Percentiles rank a stretch among this genome's conserved stretches.
phyloP scores from a whole-genome alignment of 768 basidiomycete species.

The Termitomyces bulborhizus region DNA sequence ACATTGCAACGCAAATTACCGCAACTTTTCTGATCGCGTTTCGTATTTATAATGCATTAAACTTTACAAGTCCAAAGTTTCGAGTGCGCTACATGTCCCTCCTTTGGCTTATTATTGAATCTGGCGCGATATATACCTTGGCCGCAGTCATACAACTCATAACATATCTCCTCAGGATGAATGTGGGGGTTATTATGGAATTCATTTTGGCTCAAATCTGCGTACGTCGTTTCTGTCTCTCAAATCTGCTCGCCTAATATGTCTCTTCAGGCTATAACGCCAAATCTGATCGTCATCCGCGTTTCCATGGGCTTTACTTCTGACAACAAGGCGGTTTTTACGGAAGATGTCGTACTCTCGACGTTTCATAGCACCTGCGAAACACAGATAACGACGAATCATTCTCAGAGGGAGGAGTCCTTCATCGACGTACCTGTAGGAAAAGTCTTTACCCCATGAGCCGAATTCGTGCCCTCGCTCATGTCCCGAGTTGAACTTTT shows the following conservation, averaged over 20 bases:
- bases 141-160: slow-evolving; percentile 20
- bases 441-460: neutral
- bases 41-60: slow-evolving; percentile 18
- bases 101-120: slow-evolving; percentile 21
- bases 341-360: neutral
- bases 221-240: slow-evolving; percentile 9
- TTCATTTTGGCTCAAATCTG: slow-evolving; percentile 20
- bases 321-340: neutral
- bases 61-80: slow-evolving; percentile 8
- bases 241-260: neutral
- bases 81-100: slow-evolving; percentile 15
- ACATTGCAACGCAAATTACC: slow-evolving; percentile 21
- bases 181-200: slow-evolving; percentile 22
- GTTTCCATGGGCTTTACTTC: neutral
- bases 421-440: neutral
- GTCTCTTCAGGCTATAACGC: neutral
- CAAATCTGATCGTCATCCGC: neutral
- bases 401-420: neutral
- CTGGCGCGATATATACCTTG: slow-evolving; percentile 20
- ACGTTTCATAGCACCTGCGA: neutral
- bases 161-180: slow-evolving; percentile 21
- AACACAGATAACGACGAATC: neutral
- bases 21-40: slow-evolving; percentile 18
- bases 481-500: neutral
- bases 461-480: neutral